Evolutionary conservation across 2,329 filamentous ascomycete species (phyloP).

Genomic region (Fusarium temperatum): DNA sequence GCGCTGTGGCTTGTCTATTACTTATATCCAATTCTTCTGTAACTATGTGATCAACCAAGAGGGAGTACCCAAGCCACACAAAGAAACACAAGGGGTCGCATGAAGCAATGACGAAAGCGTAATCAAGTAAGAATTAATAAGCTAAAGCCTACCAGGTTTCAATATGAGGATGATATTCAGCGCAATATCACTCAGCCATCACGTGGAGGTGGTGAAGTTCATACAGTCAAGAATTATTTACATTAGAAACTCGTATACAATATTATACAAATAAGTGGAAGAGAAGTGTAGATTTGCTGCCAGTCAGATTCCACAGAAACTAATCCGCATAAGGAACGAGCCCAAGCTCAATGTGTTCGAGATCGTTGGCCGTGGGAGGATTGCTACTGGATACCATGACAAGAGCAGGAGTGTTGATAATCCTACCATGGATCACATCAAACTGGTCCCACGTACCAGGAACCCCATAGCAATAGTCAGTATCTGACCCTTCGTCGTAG

Average conservation of each 20-base stretch:
- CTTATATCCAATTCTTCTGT: background rate
- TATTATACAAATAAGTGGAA: rapidly evolving
- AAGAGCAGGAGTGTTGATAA: background rate
- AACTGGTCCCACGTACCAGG: background rate
- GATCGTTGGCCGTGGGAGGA: background rate
- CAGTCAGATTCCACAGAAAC: rapidly evolving
- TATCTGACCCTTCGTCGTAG: background rate
- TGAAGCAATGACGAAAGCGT: too few relatives aligned
- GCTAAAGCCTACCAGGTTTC: too few relatives aligned
- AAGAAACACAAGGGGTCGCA: too few relatives aligned
- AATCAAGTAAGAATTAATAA: too few relatives aligned
- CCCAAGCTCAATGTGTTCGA: background rate
- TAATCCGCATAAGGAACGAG: background rate
- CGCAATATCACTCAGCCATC: background rate
- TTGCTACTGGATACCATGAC: background rate
- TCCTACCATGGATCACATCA: background rate
- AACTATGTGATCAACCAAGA: too few relatives aligned
- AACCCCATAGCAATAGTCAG: background rate
- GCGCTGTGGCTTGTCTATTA: background rate
- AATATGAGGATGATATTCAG: background rate
- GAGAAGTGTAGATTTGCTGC: background rate
- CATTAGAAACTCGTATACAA: background rate
- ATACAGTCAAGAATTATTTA: too few relatives aligned
- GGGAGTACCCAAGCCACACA: too few relatives aligned
- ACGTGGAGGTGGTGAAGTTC: background rate